A percentile compares a stretch with the other conserved stretches of the same genome.
These are phyloP conservation scores for Pythium volutum DNA, from an alignment of 352 stramenopile genomes.

Conservation along the genomic window DNA sequence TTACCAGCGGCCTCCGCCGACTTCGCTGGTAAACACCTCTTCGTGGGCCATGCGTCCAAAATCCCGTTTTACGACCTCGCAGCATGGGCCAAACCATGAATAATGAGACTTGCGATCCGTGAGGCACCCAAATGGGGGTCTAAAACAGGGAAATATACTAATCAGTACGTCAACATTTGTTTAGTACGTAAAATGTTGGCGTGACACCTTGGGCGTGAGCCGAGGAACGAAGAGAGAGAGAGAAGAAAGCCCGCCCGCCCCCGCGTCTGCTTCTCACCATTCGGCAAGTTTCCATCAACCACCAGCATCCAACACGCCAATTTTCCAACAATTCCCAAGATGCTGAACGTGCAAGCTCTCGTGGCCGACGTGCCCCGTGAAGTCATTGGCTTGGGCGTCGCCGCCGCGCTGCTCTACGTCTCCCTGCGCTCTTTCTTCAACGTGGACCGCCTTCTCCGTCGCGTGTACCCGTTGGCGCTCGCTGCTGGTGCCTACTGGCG, in stretches of 20 bases:
- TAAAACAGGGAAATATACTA: conserved; percentile 16
- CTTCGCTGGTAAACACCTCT: conserved; percentile 20
- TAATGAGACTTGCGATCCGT: no score
- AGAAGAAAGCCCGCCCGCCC: no score
- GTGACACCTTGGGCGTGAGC: not conserved
- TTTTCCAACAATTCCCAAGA: conserved; percentile 1
- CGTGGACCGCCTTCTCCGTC: conserved; percentile 57
- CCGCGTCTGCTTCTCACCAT: conserved; percentile 6
- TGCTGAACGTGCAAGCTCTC: conserved; percentile 31
- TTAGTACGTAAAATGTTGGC: conserved; percentile 21
- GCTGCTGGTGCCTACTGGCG: conserved; percentile 50
- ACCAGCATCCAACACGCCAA: not conserved
- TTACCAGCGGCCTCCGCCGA: not conserved
- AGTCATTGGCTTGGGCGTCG: conserved; percentile 29
- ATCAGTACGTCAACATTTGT: conserved; percentile 17
- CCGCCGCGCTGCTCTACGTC: conserved; percentile 50
- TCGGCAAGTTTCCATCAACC: conserved; percentile 17
- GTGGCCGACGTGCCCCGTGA: conserved; percentile 30
- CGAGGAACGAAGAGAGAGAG: no score
- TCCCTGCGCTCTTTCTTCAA: conserved; percentile 66
- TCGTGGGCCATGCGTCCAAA: conserved; percentile 17
- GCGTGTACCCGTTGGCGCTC: conserved; percentile 53
- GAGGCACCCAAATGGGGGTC: no score
- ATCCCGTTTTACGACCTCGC: not conserved
- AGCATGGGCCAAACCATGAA: not conserved